phyloP scores from a whole-genome alignment of 1,284 basidiomycete species.

The Boletus semigastroideus region DNA sequence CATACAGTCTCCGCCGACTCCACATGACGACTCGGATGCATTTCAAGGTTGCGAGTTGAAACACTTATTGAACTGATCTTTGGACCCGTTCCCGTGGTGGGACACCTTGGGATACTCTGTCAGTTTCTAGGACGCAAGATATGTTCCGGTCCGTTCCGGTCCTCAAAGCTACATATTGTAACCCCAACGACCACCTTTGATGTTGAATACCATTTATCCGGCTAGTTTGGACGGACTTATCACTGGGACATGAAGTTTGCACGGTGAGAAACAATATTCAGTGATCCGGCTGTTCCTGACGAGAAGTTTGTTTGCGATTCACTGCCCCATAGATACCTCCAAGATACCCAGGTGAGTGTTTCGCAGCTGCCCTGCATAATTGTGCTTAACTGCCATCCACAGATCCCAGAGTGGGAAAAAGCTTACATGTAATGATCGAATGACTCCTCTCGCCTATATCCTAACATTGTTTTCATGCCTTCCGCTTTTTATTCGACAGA shows the following conservation, averaged over 20 bases:
- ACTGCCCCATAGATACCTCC: conserved; percentile 50
- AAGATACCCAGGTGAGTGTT: conserved; percentile 62
- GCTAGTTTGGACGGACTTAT: neutral
- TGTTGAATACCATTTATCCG: neutral
- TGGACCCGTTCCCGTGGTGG: neutral
- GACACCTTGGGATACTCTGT: neutral
- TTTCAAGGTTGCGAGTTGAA: conserved; percentile 16
- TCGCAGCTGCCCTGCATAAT: neutral
- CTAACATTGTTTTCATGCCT: conserved; percentile 2
- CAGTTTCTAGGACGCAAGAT: conserved; percentile 8
- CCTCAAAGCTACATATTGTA: neutral
- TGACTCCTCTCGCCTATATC: neutral
- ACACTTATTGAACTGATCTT: neutral
- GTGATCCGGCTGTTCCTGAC: conserved; percentile 8
- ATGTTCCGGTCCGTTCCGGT: conserved; percentile 18
- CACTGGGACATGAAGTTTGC: conserved; percentile 52
- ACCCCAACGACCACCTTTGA: neutral
- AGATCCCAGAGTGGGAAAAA: conserved; percentile 81
- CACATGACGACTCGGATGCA: conserved; percentile 10
- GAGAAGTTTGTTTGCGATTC: neutral
- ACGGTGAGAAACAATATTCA: conserved; percentile 36
- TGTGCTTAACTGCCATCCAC: conserved; percentile 2
- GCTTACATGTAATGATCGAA: conserved; percentile 66
- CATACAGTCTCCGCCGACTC: neutral
- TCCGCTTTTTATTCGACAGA: conserved; percentile 36